Conservation (phyloP, 805 yeast genomes). For the Monosporozyma aerobia region DNA sequence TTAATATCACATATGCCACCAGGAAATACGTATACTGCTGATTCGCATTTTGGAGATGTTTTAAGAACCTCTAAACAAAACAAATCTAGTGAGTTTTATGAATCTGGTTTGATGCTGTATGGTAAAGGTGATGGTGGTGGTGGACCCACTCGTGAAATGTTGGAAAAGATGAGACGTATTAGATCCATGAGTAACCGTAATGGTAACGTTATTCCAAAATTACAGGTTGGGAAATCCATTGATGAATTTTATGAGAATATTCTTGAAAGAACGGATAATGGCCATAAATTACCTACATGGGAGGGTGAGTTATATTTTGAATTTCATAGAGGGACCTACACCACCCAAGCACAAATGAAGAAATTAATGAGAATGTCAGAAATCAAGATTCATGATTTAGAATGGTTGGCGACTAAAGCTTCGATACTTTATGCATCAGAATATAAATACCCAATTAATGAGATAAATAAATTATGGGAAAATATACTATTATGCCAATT, state of each 20-base stretch:
- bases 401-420: slow-evolving; percentile 68
- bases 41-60: slow-evolving; percentile 89
- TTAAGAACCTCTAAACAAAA: slow-evolving; percentile 70
- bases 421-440: slow-evolving; percentile 39
- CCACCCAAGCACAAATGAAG: slow-evolving; percentile 85
- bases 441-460: slow-evolving; percentile 64
- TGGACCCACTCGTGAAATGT: slow-evolving; percentile 90
- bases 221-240: slow-evolving; percentile 63
- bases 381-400: slow-evolving; percentile 73
- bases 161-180: slow-evolving; percentile 85
- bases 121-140: slow-evolving; percentile 99
- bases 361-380: slow-evolving; percentile 71
- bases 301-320: slow-evolving; percentile 89
- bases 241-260: slow-evolving; percentile 69
- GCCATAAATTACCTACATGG: slow-evolving; percentile 73
- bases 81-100: slow-evolving; percentile 72
- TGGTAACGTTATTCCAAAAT: slow-evolving; percentile 65
- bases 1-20: slow-evolving; percentile 97
- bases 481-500: slow-evolving; percentile 84
- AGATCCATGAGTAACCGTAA: slow-evolving; percentile 78
- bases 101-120: slow-evolving; percentile 69
- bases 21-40: slow-evolving; percentile 88
- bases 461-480: slow-evolving; percentile 74
- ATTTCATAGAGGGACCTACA: slow-evolving; percentile 94
- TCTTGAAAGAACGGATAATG: slow-evolving; percentile 52